Evolutionary conservation across 2,329 filamentous ascomycete genomes (phyloP), one percentile per base, ranked within the genome.

Genomic region (Curvularia verruculosa): DNA sequence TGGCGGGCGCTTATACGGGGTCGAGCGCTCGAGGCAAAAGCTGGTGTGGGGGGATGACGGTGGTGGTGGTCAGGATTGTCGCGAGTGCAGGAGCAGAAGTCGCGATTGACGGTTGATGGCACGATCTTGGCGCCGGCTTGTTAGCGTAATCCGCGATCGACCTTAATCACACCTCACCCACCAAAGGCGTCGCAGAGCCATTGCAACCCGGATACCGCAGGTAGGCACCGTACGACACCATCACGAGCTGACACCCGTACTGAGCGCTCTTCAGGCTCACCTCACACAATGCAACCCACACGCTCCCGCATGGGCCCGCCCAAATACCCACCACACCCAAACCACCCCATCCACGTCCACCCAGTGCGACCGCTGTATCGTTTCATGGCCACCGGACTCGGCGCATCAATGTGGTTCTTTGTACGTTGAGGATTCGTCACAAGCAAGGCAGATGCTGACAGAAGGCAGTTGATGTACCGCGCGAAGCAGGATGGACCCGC

Each of bases 321-420:
- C 72, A 75, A 73, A 68, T 79, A 74, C 67, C 70, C 74, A 51
- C 65, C 66, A 39, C 63, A 63, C 64, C 77, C 76, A 64, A 77
- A 69, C 59, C 83, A 85, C 74, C 83, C 83, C 54, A 77, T 85
- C 68, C 80, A 83, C 73, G 78, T 89, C 73, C 87, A 85, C 74
- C 85, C 84, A 31, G 84, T 80, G 47, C 83, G 85, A 61, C 87
- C 86, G 44, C 74, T 96, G 65, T 96, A 98, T 83, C 87, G 91
- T 75, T 89, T 94, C 78, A 85, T 88, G 56, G 94, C 91, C 45
- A 97, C 92, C 43, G 91, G 89, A 60, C 84, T 99, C 62, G 91
- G 92, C 68, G 95, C 95, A 53, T 91, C 90, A 81, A 99, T 98
- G 95, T 99, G 95, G 95, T 98, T 99, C 81, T 99, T 95, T 79